phyloP scores from a whole-genome alignment of 805 yeast genomes.

The Zygosaccharomyces rouxii region DNA sequence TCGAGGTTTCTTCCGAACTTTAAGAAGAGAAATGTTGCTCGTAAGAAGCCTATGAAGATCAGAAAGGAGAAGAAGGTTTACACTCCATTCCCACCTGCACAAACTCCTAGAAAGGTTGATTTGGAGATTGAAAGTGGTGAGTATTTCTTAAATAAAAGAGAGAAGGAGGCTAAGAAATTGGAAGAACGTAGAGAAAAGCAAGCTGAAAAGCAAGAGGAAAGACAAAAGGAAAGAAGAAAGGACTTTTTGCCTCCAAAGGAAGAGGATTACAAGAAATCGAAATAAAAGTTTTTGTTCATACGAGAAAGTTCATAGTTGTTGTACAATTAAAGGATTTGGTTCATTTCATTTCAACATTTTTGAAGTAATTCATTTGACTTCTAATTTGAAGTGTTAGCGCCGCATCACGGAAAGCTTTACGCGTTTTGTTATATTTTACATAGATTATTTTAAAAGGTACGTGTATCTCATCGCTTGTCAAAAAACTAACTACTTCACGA shows the following conservation, averaged over 20 bases:
- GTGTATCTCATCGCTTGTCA: background rate
- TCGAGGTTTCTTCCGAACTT: conserved; percentile 92
- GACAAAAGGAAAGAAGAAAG: conserved; percentile 65
- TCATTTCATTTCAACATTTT: background rate
- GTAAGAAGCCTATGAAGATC: conserved; percentile 76
- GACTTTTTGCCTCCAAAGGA: conserved; percentile 88
- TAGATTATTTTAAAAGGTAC: background rate
- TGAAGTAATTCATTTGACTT: background rate
- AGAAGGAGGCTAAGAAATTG: conserved; percentile 65
- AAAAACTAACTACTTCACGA: background rate
- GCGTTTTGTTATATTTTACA: background rate
- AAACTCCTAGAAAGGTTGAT: conserved; percentile 94
- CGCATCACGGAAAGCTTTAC: background rate
- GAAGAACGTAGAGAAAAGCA: conserved; percentile 78
- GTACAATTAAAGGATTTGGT: background rate
- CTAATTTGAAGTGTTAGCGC: background rate
- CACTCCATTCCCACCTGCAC: conserved; percentile 99
- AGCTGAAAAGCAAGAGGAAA: conserved; percentile 59
- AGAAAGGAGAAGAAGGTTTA: conserved; percentile 65
- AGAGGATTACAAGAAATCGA: conserved; percentile 42
- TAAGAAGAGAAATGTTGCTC: conserved; percentile 92
- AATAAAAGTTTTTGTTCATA: background rate
- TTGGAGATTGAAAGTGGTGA: conserved; percentile 97
- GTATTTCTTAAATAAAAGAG: conserved; percentile 84
- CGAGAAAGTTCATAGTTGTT: background rate